These are phyloP conservation scores for Yarrowia galli DNA, from an alignment of 1,139 yeast species.

Conservation along the genomic window DNA sequence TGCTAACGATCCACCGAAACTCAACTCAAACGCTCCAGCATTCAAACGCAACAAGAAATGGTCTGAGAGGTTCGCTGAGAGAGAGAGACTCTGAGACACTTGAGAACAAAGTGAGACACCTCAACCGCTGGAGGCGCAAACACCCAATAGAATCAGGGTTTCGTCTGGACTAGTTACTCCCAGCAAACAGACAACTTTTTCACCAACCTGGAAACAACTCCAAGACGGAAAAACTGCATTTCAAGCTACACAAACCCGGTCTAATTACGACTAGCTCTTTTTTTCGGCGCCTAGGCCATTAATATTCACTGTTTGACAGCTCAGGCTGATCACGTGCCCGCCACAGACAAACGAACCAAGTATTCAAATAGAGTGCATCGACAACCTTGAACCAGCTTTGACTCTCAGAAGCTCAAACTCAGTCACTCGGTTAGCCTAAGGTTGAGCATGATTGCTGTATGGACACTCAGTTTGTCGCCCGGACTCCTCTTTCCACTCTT, in stretches of 20 bases:
- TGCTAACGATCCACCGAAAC: constrained; percentile 20
- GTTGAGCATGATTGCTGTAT: constrained; percentile 7
- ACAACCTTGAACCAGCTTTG: not conserved
- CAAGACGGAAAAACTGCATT: not conserved
- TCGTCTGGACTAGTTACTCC: not conserved
- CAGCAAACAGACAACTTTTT: too few relatives aligned
- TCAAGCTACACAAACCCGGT: not conserved
- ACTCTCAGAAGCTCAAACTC: not conserved
- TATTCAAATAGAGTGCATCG: constrained; percentile 6
- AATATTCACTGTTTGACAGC: not conserved
- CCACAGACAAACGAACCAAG: not conserved
- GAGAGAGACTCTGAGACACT: not conserved
- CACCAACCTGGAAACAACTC: not conserved
- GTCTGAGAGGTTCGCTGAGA: constrained; percentile 10
- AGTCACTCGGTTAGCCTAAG: constrained; percentile 8
- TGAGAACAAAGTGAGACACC: constrained; percentile 12
- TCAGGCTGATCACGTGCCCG: constrained; percentile 2
- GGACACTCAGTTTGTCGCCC: too few relatives aligned
- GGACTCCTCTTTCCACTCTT: not conserved
- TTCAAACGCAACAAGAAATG: constrained; percentile 5
- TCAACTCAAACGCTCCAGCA: constrained; percentile 12
- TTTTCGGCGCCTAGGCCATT: not conserved
- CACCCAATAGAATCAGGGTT: constrained; percentile 2
- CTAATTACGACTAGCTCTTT: not conserved
- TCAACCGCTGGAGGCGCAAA: constrained; percentile 5